Evolutionary conservation across 2,329 filamentous ascomycete species (phyloP).

Genomic region (Alternaria angustiovoidea): DNA sequence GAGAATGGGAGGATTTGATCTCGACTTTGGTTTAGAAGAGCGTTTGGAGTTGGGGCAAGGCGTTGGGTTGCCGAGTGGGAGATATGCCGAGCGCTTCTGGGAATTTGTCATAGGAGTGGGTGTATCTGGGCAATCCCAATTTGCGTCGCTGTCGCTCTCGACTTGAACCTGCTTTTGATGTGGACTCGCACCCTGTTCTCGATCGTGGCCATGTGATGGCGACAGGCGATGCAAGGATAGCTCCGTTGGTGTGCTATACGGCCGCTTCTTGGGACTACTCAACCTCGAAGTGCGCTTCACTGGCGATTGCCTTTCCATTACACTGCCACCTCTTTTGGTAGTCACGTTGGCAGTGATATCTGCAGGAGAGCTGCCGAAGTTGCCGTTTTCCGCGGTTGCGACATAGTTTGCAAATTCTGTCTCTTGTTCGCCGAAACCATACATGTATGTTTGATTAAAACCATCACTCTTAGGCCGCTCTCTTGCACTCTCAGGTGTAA

Average conservation of each 20-base stretch:
- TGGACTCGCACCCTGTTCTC: not conserved
- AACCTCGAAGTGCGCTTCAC: conserved; percentile 7
- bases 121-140: conserved; percentile 25
- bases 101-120: conserved; percentile 29
- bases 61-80: conserved; percentile 16
- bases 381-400: not conserved
- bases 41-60: not conserved
- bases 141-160: not conserved
- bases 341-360: not conserved
- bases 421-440: not conserved
- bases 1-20: not conserved
- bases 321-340: conserved; percentile 9
- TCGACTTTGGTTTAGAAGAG: not conserved
- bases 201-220: not conserved
- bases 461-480: conserved; percentile 3
- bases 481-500: not conserved
- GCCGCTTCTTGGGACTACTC: conserved; percentile 8
- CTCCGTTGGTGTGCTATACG: conserved; percentile 3
- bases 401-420: not conserved
- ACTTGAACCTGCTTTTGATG: not conserved
- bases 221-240: not conserved
- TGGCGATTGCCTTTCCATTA: conserved; percentile 8
- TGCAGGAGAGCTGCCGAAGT: not conserved
- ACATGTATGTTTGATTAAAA: not conserved
- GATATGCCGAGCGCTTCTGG: conserved; percentile 26